These are phyloP conservation scores for Dichomitus squalens DNA, from an alignment of 1,284 basidiomycete species.

Conservation along the genomic window DNA sequence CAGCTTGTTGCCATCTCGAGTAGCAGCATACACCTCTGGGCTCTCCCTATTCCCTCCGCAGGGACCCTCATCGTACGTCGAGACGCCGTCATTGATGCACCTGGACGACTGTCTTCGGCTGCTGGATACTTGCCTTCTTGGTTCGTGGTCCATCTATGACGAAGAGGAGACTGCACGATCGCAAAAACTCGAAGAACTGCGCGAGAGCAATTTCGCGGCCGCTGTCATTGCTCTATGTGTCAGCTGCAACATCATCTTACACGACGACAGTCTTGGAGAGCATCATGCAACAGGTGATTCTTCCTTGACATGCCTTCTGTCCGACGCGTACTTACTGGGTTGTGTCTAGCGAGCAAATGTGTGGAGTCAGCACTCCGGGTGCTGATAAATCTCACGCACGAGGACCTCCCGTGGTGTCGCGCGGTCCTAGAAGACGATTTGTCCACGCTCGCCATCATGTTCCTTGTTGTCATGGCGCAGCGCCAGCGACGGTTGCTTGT, in stretches of 20 bases:
- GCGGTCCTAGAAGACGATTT: constrained; percentile 46
- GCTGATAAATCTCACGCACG: constrained; percentile 70
- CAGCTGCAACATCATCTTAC: constrained; percentile 36
- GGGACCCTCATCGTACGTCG: constrained; percentile 23
- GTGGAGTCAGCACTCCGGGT: constrained; percentile 61
- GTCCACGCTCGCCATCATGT: constrained; percentile 48
- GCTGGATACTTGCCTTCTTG: constrained; percentile 63
- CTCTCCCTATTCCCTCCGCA: constrained; percentile 40
- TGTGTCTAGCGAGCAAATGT: constrained; percentile 46
- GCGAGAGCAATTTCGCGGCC: constrained; percentile 35
- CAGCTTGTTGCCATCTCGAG: constrained; percentile 38
- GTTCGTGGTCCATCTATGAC: constrained; percentile 46
- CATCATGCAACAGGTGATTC: constrained; percentile 21
- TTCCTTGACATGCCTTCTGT: background rate
- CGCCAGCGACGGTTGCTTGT: constrained; percentile 21
- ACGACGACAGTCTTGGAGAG: constrained; percentile 26
- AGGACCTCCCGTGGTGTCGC: constrained; percentile 54
- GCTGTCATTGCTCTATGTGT: constrained; percentile 52
- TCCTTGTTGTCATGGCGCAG: constrained; percentile 45
- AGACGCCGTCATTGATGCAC: constrained; percentile 45
- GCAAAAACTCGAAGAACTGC: constrained; percentile 20
- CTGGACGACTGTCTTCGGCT: constrained; percentile 60
- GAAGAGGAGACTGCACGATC: constrained; percentile 20
- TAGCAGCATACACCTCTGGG: constrained; percentile 44
- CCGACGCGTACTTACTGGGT: background rate